A percentile compares a stretch with the other conserved stretches of the same genome.
phyloP scores from a whole-genome alignment of 2,329 filamentous ascomycete genomes.

The Arthrobotrys entomopaga region DNA sequence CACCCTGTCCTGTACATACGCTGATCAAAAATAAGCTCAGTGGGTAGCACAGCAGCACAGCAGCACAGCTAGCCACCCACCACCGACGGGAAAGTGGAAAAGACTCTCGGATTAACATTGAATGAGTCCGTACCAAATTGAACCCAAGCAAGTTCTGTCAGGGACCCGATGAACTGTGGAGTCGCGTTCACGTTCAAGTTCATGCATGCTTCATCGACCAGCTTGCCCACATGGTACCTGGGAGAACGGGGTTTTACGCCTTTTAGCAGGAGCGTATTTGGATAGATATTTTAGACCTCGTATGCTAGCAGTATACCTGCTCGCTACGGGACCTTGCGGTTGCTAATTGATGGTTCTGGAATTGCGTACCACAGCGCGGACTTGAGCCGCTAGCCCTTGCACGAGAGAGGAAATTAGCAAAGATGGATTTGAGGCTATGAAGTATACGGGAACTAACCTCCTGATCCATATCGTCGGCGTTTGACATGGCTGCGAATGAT shows the following conservation, averaged over 20 bases:
- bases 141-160: slow-evolving; percentile 87
- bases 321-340: not conserved
- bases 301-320: not conserved
- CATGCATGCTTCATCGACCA: slow-evolving; percentile 85
- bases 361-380: slow-evolving; percentile 47
- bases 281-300: not conserved
- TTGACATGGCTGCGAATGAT: slow-evolving; percentile 34
- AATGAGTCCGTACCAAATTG: slow-evolving; percentile 74
- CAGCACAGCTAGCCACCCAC: too few species aligned
- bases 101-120: not conserved
- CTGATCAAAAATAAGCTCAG: too few species aligned
- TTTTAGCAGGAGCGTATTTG: slow-evolving; percentile 46
- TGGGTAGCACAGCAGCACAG: too few species aligned
- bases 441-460: slow-evolving; percentile 33
- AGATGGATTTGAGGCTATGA: not conserved
- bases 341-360: too few species aligned
- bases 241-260: slow-evolving; percentile 75
- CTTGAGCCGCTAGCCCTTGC: slow-evolving; percentile 50
- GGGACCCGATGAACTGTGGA: slow-evolving; percentile 84
- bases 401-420: slow-evolving; percentile 24
- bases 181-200: slow-evolving; percentile 83
- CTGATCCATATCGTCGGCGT: slow-evolving; percentile 34
- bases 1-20: slow-evolving; percentile 1
- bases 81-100: too few species aligned
- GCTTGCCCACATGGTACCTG: slow-evolving; percentile 85